Evolutionary conservation across 257 asterid genomes (phyloP).

Genomic region (Lycium ferocissimum): DNA sequence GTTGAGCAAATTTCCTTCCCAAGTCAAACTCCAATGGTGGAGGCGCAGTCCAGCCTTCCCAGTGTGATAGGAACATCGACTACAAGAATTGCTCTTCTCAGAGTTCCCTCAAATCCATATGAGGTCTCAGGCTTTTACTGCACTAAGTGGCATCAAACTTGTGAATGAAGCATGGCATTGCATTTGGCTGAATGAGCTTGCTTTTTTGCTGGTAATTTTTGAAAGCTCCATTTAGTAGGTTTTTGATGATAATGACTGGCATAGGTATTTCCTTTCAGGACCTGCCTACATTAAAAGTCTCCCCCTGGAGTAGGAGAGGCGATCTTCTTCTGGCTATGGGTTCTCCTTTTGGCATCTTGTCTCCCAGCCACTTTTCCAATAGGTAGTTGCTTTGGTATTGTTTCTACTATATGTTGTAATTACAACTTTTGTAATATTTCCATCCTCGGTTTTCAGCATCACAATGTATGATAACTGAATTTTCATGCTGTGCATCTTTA

Average conservation of each 20-base stretch:
- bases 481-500: not conserved
- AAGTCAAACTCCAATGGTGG: slow-evolving; percentile 53
- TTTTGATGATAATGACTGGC: slow-evolving; percentile 35
- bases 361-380: slow-evolving; percentile 96
- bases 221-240: slow-evolving; percentile 30
- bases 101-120: slow-evolving; percentile 53
- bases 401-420: slow-evolving; percentile 24
- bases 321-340: slow-evolving; percentile 93
- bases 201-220: slow-evolving; percentile 29
- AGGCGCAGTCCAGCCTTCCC: slow-evolving; percentile 60
- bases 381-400: slow-evolving; percentile 51
- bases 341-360: slow-evolving; percentile 97
- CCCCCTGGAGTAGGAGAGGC: slow-evolving; percentile 67
- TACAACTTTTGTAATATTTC: slow-evolving; percentile 27
- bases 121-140: slow-evolving; percentile 45
- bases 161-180: slow-evolving; percentile 29
- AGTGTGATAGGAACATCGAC: slow-evolving; percentile 68
- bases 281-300: slow-evolving; percentile 56
- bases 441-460: slow-evolving; percentile 24
- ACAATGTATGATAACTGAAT: slow-evolving; percentile 20
- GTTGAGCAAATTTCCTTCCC: slow-evolving; percentile 72
- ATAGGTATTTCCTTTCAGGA: slow-evolving; percentile 52
- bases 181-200: slow-evolving; percentile 27
- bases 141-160: slow-evolving; percentile 27
- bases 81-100: slow-evolving; percentile 79